These are phyloP conservation scores for Exidia glandulosa DNA, from an alignment of 768 basidiomycete species.

Conservation along the genomic window DNA sequence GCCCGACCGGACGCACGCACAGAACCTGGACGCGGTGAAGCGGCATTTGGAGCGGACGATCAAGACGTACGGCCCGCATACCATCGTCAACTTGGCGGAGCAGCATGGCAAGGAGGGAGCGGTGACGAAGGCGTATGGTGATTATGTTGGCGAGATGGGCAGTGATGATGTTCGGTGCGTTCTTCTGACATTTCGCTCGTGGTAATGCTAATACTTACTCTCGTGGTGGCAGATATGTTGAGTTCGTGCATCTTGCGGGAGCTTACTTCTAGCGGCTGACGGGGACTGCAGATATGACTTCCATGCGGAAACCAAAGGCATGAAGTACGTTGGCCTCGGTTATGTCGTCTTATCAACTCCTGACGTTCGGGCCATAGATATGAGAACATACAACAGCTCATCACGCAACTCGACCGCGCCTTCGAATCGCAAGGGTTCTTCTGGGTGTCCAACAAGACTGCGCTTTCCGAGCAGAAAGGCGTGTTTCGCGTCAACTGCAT, in stretches of 20 bases:
- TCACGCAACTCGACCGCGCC: conserved; percentile 53
- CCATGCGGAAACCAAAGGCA: conserved; percentile 85
- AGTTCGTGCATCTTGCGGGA: conserved; percentile 15
- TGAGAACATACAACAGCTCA: conserved; percentile 81
- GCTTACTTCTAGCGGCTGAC: not conserved
- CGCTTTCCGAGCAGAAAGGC: conserved; percentile 74
- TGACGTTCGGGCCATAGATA: too few relatives aligned
- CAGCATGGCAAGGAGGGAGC: conserved; percentile 77
- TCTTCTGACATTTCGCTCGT: not conserved
- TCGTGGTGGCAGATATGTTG: conserved; percentile 50
- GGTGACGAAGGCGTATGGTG: conserved; percentile 68
- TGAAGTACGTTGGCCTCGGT: too few relatives aligned
- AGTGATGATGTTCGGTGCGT: conserved; percentile 48
- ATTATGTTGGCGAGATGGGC: conserved; percentile 48
- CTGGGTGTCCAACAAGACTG: conserved; percentile 62
- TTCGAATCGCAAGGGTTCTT: conserved; percentile 85
- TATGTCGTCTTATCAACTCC: too few relatives aligned
- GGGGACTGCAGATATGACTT: conserved; percentile 60
- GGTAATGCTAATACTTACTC: not conserved
- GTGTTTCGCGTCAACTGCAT: conserved; percentile 91
- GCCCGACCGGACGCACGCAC: conserved; percentile 57
- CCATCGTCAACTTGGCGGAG: conserved; percentile 83
- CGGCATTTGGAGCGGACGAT: conserved; percentile 63
- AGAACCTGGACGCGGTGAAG: conserved; percentile 58
- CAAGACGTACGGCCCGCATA: conserved; percentile 66